phyloP scores from a whole-genome alignment of 192 early-diverging fungal genomes.

The Fimicolochytrium jonesii region DNA sequence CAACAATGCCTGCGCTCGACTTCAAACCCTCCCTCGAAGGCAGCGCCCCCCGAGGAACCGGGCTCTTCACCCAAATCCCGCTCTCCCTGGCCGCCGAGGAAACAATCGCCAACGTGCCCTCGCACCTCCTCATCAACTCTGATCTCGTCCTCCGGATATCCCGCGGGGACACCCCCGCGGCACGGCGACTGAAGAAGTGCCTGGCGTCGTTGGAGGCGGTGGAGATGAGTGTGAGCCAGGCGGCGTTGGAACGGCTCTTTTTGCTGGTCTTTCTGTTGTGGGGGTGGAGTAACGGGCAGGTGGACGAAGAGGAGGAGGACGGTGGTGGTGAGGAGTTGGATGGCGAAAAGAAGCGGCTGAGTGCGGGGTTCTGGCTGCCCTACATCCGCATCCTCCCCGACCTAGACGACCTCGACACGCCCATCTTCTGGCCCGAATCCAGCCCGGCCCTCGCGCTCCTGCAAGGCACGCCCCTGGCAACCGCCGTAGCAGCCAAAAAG shows the following conservation, averaged over 20 bases:
- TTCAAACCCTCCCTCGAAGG: background rate
- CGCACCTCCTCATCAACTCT: constrained; percentile 12
- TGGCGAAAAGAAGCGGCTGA: background rate
- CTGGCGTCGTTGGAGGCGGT: background rate
- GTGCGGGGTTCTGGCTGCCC: constrained; percentile 32
- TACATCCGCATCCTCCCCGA: constrained; percentile 60
- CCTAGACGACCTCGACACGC: constrained; percentile 30
- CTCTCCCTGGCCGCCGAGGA: background rate
- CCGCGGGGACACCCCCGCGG: background rate
- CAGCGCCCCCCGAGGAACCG: background rate
- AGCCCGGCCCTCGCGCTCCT: constrained; percentile 33
- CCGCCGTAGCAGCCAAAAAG: constrained; percentile 48
- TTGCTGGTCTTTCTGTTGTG: constrained; percentile 23
- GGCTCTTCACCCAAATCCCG: constrained; percentile 2
- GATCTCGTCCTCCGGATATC: constrained; percentile 3
- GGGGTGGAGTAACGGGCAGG: constrained; percentile 1
- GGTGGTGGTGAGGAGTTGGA: too few relatives aligned
- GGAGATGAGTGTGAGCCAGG: too few relatives aligned
- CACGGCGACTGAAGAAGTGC: background rate
- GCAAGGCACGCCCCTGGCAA: constrained; percentile 50
- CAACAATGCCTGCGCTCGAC: background rate
- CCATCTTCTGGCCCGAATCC: constrained; percentile 38
- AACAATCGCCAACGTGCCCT: constrained; percentile 10
- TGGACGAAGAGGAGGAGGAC: background rate
- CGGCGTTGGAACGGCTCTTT: too few relatives aligned